Evolutionary conservation across 2,329 filamentous ascomycete genomes (phyloP), one percentile per base, ranked within the genome.

Genomic region (Mycosphaerella sp.): DNA sequence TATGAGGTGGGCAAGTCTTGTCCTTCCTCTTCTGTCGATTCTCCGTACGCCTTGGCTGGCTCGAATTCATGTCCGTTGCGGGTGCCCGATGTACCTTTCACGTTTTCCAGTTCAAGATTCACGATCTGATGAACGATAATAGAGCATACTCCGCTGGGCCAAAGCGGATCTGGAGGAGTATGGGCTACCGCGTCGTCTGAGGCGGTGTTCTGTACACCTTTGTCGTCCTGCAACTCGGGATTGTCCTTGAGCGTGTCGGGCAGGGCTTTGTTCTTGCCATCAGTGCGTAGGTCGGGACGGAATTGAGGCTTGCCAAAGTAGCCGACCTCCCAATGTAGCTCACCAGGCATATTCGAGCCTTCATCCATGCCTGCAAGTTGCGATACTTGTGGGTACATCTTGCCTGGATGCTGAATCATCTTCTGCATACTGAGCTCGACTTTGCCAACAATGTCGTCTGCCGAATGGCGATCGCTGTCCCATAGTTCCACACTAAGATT

Each of bases 381-480:
- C 0, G 89, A 95, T 6, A 87, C 79, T 61, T 95, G 89, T 4
- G 87, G 85, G 61, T 90, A 94, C 87, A 96, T 95, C 64, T 86
- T 87, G 32, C 90, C 88, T 0, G 91, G 89, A 65, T 96, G 87
- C 64, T 95, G 86, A 52, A 97, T 94, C 73, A 98, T 84, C 67
- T 96, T 89, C 62, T 95, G 89, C 66, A 98, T 89, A 32, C 88
- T 91, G 2, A 97, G 73, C 66, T 97, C 90, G 14, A 97, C 82
- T 69, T 96, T 96, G 48, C 93, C 93, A 12, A 96, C 89, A 41
- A 96, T 86, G 62, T 97, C 93, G 65, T 97, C 93, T 0, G 91
- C 88, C 8, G 88, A 93, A 36, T 87, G 88, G 41, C 90, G 80
- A 68, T 97, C 93, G 44, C 88, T 95, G 69, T 97, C 93, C 93